Conservation (phyloP, 2,329 filamentous ascomycete genomes). For the Torrubiellomyces zombiae region DNA sequence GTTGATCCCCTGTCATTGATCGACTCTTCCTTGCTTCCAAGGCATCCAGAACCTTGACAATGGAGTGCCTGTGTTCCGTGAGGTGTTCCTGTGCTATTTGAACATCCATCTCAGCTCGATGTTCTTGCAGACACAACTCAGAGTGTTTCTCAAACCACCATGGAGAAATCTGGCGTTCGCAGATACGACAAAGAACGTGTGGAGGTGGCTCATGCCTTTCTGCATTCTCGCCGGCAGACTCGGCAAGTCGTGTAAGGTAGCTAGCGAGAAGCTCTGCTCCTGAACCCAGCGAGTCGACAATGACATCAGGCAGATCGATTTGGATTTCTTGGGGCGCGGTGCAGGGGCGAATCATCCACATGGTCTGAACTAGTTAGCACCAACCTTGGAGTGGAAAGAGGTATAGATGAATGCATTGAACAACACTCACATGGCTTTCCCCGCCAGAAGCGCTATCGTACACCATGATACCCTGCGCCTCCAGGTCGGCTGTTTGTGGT, state of each 20-base stretch:
- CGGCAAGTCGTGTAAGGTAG: conserved; percentile 78
- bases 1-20: conserved; percentile 37
- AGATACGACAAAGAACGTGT: conserved; percentile 87
- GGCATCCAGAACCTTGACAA: conserved; percentile 88
- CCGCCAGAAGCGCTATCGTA: conserved; percentile 77
- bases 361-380: conserved; percentile 44
- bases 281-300: conserved; percentile 86
- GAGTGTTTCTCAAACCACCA: conserved; percentile 99
- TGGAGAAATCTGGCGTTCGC: conserved; percentile 87
- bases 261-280: conserved; percentile 89
- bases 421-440: conserved; percentile 66
- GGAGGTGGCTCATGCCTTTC: conserved; percentile 67
- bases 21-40: conserved; percentile 64
- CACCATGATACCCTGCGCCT: conserved; percentile 96
- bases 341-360: conserved; percentile 99
- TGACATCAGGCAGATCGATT: conserved; percentile 75
- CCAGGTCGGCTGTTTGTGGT: conserved; percentile 50
- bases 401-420: not conserved
- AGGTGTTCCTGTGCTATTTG: conserved; percentile 88
- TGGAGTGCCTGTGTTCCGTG: conserved; percentile 80
- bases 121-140: conserved; percentile 87
- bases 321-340: conserved; percentile 80
- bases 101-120: conserved; percentile 93
- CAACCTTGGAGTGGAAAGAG: not conserved
- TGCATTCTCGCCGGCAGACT: conserved; percentile 61